Conservation (phyloP, 2,329 filamentous ascomycete species). For the Coniosporium tulheliwenetii region DNA sequence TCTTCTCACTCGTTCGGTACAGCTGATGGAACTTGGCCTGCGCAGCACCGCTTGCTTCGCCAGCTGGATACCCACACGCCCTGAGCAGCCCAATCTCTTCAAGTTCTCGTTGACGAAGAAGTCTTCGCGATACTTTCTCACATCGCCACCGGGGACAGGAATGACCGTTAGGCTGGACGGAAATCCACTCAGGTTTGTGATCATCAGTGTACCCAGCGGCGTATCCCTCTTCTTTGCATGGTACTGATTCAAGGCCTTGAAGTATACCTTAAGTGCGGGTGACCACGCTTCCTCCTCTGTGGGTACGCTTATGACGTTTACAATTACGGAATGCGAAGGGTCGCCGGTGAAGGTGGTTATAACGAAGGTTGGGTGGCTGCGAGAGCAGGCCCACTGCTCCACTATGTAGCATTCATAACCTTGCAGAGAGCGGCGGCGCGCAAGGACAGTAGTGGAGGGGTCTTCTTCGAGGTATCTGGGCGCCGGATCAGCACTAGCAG, state of each 20-base stretch:
- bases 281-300: slow-evolving; percentile 71
- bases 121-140: slow-evolving; percentile 60
- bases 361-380: slow-evolving; percentile 75
- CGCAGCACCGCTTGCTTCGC: slow-evolving; percentile 63
- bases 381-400: slow-evolving; percentile 94
- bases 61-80: slow-evolving; percentile 71
- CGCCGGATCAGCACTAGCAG: slow-evolving; percentile 3
- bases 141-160: slow-evolving; percentile 70
- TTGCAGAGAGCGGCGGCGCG: slow-evolving; percentile 51
- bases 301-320: slow-evolving; percentile 68
- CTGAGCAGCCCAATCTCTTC: slow-evolving; percentile 83
- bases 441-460: slow-evolving; percentile 54
- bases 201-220: slow-evolving; percentile 69
- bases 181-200: slow-evolving; percentile 85
- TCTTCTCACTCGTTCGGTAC: slow-evolving; percentile 73
- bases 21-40: slow-evolving; percentile 84
- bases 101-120: slow-evolving; percentile 93
- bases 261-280: slow-evolving; percentile 62
- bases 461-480: slow-evolving; percentile 68
- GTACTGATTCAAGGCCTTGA: slow-evolving; percentile 70
- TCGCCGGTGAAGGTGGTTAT: slow-evolving; percentile 92
- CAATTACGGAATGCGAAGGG: slow-evolving; percentile 58
- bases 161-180: slow-evolving; percentile 90
- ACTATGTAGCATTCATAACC: slow-evolving; percentile 92
- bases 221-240: slow-evolving; percentile 77